Evolutionary conservation across 192 early-diverging fungal genomes (phyloP).

Genomic region (Coemansia sp.): DNA sequence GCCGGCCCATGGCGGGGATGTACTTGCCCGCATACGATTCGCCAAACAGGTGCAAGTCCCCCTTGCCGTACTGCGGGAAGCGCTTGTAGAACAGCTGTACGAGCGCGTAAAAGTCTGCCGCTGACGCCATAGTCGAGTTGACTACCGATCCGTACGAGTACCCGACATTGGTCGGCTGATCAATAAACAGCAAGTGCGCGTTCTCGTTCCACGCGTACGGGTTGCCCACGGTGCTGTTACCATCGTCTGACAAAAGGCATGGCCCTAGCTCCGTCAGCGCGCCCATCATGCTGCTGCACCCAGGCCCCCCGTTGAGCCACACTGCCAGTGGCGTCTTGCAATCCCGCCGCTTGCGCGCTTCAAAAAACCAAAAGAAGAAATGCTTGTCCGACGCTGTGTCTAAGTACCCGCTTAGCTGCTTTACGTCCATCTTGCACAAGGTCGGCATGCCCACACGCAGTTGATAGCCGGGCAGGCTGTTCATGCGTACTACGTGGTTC

Average conservation of each 20-base stretch:
- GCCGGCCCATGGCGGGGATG: conserved; percentile 77
- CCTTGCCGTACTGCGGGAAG: conserved; percentile 67
- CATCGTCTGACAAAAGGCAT: conserved; percentile 70
- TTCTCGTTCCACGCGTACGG: conserved; percentile 83
- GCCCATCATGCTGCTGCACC: conserved; percentile 70
- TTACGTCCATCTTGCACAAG: conserved; percentile 81
- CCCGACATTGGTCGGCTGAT: conserved; percentile 86
- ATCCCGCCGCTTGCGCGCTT: conserved; percentile 63
- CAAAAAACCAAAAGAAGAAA: conserved; percentile 96
- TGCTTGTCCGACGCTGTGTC: conserved; percentile 65
- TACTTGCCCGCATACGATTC: conserved; percentile 88
- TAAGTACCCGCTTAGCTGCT: conserved; percentile 79
- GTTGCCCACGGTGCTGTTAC: conserved; percentile 66
- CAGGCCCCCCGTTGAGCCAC: conserved; percentile 82
- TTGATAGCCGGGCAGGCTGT: conserved; percentile 10
- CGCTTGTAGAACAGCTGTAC: conserved; percentile 82
- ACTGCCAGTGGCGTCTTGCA: conserved; percentile 66
- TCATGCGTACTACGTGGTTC: background rate
- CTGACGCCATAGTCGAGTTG: conserved; percentile 66
- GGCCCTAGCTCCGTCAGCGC: conserved; percentile 79
- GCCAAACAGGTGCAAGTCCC: conserved; percentile 83
- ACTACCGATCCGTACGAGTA: conserved; percentile 77
- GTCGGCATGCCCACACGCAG: conserved; percentile 26
- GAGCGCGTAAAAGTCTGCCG: conserved; percentile 78
- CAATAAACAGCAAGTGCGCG: conserved; percentile 75